These are phyloP conservation scores for Lactarius indigo DNA, from an alignment of 768 basidiomycete species.

Conservation along the genomic window DNA sequence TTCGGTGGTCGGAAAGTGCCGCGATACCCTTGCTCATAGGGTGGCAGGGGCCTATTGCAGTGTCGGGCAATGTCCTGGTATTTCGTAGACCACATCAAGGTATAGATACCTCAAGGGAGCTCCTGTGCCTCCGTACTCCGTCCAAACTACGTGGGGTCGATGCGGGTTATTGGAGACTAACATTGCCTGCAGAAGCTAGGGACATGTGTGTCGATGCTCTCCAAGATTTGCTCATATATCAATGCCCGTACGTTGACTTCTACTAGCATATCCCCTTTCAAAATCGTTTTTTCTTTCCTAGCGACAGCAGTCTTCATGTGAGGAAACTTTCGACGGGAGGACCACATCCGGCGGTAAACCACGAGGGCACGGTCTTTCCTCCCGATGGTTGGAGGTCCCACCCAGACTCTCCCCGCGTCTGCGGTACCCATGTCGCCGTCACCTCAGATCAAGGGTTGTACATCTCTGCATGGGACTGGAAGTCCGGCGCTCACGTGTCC, in stretches of 20 bases:
- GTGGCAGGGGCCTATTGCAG: neutral
- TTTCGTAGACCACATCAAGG: neutral
- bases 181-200: neutral
- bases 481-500: neutral
- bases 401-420: neutral
- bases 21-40: neutral
- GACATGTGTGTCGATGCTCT: neutral
- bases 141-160: neutral
- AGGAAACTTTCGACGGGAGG: neutral
- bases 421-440: neutral
- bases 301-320: neutral
- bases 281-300: neutral
- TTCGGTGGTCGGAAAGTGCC: neutral
- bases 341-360: neutral
- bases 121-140: neutral
- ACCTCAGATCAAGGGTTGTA: conserved; percentile 1
- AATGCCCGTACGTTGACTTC: neutral
- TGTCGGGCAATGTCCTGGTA: neutral
- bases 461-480: conserved; percentile 1
- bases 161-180: neutral
- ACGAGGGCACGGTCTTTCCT: neutral
- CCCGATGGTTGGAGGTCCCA: neutral
- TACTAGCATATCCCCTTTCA: neutral
- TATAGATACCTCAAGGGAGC: neutral
- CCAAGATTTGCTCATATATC: neutral